Evolutionary conservation across 305 asterid genomes (phyloP), one percentile per base, ranked within the genome.

Genomic region (Vinca major): DNA sequence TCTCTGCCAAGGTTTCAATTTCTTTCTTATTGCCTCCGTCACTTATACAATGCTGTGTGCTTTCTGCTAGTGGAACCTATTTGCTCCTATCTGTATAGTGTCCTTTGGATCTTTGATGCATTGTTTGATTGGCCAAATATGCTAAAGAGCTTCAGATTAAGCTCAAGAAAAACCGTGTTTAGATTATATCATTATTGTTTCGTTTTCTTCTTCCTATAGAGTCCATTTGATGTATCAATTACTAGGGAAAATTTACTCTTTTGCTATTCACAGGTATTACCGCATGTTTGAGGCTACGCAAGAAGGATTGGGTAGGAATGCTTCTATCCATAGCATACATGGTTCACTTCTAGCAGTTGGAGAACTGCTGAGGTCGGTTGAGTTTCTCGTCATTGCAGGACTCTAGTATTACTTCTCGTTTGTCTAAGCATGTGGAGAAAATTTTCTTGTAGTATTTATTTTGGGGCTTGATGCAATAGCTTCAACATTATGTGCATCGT

Each of bases 271-370:
- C 83, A 93, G 98, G 97, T 93, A 93, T 72, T 93, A 93, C 78
- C 94, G 95, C 66, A 93, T 93, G 99, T 93, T 93, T 83, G 99
- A 93, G 87, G 97, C 97, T 72, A 90, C 99, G 58, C 97, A 93
- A 77, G 99, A 90, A 80, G 96, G 99, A 65, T 77, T 93, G 86
- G 95, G 91, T 51, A 87, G 76, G 81, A 90, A 86, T 80, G 96
- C 97, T 71, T 89, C 99, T 75, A 71, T 93, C 67, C 97, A 93
- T 79, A 90, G 99, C 84, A 90, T 93, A 83, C 99, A 93, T 80
- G 99, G 97, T 66, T 90, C 99, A 63, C 91, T 93, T 69, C 97
- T 93, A 68, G 99, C 99, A 73, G 97, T 93, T 63, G 99, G 99
- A 77, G 99, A 93, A 77, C 86, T 93, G 81, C 84, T 93, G 81